Percentiles rank a stretch among this genome's conserved stretches.
Evolutionary conservation across 2,329 filamentous ascomycete species (phyloP).

Genomic region (Colletotrichum kahawae): DNA sequence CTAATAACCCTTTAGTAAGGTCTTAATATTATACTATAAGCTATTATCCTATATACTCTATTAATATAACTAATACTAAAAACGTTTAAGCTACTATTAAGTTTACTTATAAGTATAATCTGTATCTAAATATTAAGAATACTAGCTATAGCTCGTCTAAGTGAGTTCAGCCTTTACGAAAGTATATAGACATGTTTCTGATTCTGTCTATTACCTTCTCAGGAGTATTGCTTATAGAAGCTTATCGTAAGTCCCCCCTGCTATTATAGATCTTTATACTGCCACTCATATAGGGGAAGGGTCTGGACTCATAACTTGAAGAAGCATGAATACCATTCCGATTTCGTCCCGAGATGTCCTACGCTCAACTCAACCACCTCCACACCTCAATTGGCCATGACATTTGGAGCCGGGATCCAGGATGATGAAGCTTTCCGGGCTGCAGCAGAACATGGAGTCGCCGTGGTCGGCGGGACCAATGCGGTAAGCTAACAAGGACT

Average conservation of each 20-base stretch:
- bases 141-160: conserved; percentile 28
- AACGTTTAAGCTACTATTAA: conserved; percentile 27
- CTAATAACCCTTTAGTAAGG: too few relatives aligned
- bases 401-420: conserved; percentile 13
- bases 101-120: conserved; percentile 40
- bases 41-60: too few relatives aligned
- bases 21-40: too few relatives aligned
- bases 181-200: background rate
- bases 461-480: conserved; percentile 45
- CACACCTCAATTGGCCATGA: conserved; percentile 25
- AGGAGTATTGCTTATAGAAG: background rate
- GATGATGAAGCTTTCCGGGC: background rate
- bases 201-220: background rate
- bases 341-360: background rate
- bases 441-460: background rate
- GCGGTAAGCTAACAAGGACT: conserved; percentile 26
- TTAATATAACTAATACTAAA: too few relatives aligned
- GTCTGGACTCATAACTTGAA: conserved; percentile 46
- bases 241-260: background rate
- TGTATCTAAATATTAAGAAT: conserved; percentile 38
- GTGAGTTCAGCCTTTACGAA: background rate
- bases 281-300: background rate
- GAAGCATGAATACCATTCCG: background rate
- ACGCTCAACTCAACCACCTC: background rate
- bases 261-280: rapidly evolving